Evolutionary conservation across 1,284 basidiomycete genomes (phyloP), one percentile per base, ranked within the genome.

Genomic region (Apiotrichum akiyoshidainum): DNA sequence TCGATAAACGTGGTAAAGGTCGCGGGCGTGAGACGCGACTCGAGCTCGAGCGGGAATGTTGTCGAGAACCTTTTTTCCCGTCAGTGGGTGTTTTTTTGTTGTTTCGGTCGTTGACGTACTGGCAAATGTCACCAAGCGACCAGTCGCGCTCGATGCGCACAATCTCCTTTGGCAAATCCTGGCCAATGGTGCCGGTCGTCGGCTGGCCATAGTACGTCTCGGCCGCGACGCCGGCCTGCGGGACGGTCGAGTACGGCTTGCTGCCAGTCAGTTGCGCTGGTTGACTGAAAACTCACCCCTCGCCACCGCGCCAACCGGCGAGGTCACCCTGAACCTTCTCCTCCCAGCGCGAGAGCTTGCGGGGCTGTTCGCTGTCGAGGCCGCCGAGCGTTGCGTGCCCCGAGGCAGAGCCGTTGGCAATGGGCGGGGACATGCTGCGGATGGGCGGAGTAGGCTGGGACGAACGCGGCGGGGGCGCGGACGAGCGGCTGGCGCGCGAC

Each of bases 101-200:
- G 26, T 11, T n/a, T 9, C 41, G 34, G 17, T 16, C 9, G 7
- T 11, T 6, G 31, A 67, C 75, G 60, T 62, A 78, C 70, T 80
- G 79, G 54, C 72, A 75, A 2, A 75, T 66, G 46, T 79, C 75
- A 7, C 79, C 80, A 14, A 67, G 71, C 9, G 60, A 65, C 71
- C 80, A 80, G 61, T 81, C 80, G 41, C 80, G 65, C 58, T 80
- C 79, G 4, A 81, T 65, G 46, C 80, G 59, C 6, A 81, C 61
- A 19, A 78, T 69, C 66, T 78, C 76, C 58, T 76, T 77, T 0
- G 76, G 77, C 22, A 74, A 64, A 57, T 78, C 72, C 31, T 58
- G 54, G 0, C 74, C 73, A 39, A 77, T 69, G 8, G 57, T 64
- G 8, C 74, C 74, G 0, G 70, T 69, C 17, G 60, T 64, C 4